Percentiles rank a stretch among this genome's conserved stretches.
phyloP scores from a whole-genome alignment of 768 basidiomycete genomes.

The Imleria badia region DNA sequence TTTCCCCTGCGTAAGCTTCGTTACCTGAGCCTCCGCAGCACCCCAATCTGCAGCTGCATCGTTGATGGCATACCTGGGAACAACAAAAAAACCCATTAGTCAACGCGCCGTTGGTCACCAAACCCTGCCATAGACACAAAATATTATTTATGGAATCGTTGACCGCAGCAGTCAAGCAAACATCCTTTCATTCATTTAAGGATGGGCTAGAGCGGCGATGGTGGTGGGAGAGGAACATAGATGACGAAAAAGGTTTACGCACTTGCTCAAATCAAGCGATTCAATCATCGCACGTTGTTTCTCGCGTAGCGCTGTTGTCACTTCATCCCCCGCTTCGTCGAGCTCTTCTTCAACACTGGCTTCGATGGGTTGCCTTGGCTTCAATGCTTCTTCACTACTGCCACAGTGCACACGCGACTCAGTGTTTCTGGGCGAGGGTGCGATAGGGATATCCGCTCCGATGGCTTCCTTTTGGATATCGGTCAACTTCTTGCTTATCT shows the following conservation, averaged over 20 bases:
- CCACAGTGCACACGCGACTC: constrained; percentile 14
- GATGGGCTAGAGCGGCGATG: constrained; percentile 7
- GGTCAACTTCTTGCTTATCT: constrained; percentile 71
- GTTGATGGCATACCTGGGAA: constrained; percentile 70
- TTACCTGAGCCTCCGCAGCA: constrained; percentile 70
- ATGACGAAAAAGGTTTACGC: constrained; percentile 35
- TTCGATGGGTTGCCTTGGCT: constrained; percentile 45
- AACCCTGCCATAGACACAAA: not conserved
- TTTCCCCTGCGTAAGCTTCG: constrained; percentile 41
- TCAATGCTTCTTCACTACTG: constrained; percentile 1
- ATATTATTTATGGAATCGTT: not conserved
- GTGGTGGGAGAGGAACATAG: not conserved
- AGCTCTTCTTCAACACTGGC: constrained; percentile 63
- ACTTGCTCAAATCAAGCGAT: constrained; percentile 86
- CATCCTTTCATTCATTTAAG: not conserved
- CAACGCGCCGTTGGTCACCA: not conserved
- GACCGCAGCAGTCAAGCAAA: not conserved
- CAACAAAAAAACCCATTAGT: not conserved
- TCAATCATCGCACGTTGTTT: constrained; percentile 88
- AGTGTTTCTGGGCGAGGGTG: constrained; percentile 26
- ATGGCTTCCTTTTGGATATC: constrained; percentile 81
- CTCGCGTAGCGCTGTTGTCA: constrained; percentile 51
- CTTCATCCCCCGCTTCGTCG: constrained; percentile 73
- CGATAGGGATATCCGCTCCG: constrained; percentile 57
- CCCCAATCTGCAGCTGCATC: constrained; percentile 71